Evolutionary conservation across 768 basidiomycete species (phyloP), one percentile per base, ranked within the genome.

Genomic region (Cubamyces lactineus): DNA sequence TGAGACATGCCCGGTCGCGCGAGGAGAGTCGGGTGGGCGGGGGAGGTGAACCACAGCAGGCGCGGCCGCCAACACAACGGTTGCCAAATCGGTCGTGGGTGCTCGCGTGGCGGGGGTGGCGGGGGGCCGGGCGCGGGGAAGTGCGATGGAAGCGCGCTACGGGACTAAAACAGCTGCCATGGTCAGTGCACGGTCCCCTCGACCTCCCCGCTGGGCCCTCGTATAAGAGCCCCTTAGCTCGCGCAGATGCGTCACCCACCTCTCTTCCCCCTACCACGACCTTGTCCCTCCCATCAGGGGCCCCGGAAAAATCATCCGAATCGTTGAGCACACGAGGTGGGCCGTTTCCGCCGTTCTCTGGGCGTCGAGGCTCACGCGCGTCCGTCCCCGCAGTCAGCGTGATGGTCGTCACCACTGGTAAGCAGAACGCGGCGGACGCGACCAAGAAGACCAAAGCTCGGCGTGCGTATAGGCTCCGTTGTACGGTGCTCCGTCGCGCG

Each of bases 191-290:
- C 57, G 26, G 60, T 61, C 55, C 64, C 57, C 56, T 59, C 66
- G 46, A 55, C 61, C 67, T 66, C 60, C 55, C 45, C 26, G 57
- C 62, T 50, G 52, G 39, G 49, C 65, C 61, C 40, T 42, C 50
- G 57, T 66, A 59, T 61, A 60, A 61, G 58, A 66, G 47, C 67
- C 64, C 67, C 69, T 57, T 41, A 49, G 50, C 55, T 38, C 41
- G 51, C 53, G 57, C 48, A 26, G 46, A 45, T 64, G 64, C 68
- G 67, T 65, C 69, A 63, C 70, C 62, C 69, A 48, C 69, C 65
- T 61, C 65, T 62, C 63, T 66, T 62, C 70, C 71, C 63, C 64
- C 66, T 63, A 67, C 68, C 70, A 67, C 64, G 53, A 48, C 62
- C 61, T 61, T 34, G 46, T 49, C 57, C 65, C 62, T 41, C 64